Conservation (phyloP, 208 protist species). For the Giardia muris region DNA sequence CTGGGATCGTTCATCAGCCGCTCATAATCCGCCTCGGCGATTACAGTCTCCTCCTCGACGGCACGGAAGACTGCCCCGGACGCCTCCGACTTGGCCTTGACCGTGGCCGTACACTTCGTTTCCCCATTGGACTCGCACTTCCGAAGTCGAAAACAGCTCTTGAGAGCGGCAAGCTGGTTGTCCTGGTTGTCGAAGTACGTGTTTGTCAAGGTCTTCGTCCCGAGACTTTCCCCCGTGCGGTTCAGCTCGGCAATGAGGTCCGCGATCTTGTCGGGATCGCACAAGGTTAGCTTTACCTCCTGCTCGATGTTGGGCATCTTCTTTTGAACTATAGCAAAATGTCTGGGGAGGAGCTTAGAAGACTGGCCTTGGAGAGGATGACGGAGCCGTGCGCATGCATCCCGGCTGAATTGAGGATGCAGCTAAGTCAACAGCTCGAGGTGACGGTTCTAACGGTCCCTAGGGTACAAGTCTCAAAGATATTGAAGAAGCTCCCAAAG, state of each 20-base stretch:
- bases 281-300: background rate
- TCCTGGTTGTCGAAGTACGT: background rate
- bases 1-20: background rate
- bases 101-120: background rate
- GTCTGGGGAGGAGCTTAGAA: background rate
- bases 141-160: background rate
- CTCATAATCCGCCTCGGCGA: background rate
- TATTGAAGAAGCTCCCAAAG: background rate
- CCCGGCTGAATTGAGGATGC: background rate
- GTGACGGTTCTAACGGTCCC: background rate
- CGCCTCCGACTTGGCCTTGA: background rate
- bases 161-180: background rate
- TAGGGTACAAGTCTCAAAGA: background rate
- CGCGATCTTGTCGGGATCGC: background rate
- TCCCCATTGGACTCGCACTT: background rate
- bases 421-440: background rate
- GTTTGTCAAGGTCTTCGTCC: background rate
- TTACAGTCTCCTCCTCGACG: background rate
- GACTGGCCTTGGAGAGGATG: too few species aligned
- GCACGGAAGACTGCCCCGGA: background rate
- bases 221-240: background rate
- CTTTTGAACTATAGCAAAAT: background rate
- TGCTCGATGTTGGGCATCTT: background rate
- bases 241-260: background rate
- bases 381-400: background rate